Base-by-base conservation (phyloP, 441 rosid species). In the Gossypium laxum region DNA sequence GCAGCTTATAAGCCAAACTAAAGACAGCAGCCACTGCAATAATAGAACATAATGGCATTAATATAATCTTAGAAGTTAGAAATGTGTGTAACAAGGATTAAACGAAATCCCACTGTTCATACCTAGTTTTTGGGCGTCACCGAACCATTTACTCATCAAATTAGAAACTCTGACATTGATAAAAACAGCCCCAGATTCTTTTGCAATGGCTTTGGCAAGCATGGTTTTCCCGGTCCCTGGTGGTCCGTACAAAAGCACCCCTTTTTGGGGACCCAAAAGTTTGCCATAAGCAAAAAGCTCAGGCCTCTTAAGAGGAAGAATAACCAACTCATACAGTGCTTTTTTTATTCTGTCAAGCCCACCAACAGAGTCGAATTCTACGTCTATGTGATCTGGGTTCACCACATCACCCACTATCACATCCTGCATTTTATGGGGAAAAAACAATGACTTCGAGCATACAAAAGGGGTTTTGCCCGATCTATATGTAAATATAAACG, bases 81-180 rank as follows among this genome's bases (percentile, higher is more conserved):
- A 24, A 67, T 6, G 8, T 22, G 21, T 24, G 26, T n/a, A 24
- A 47, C 17, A 45, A 32, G n/a, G 43, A 18, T 67, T 50, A 5
- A 48, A 3, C 17, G 26, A 48, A 50, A 67, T 3, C 70, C 26
- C 22, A 7, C 5, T n/a, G 79, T 90, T 84, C 51, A 3, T 74
- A 91, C 97, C 98, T 56, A 91, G 92, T 84, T 93, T 93, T 74
- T 88, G 98, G 30, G 97, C 95, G 86, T 93, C 98, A 50, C 97
- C 98, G 82, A 93, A 91, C 97, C 97, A 90, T 82, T 91, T 93
- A 92, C 97, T 91, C 98, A 91, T 93, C 18, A 93, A 81, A 82
- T 93, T 93, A 0, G 97, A 87, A 43, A 93, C 80, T 83, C 87
- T 81, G 5, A 88, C 95, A 74, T 93, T 93, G 38, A 91, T 93